Conservation (phyloP, 108 stramenopile genomes). For the Chaetoceros tenuissimus region DNA sequence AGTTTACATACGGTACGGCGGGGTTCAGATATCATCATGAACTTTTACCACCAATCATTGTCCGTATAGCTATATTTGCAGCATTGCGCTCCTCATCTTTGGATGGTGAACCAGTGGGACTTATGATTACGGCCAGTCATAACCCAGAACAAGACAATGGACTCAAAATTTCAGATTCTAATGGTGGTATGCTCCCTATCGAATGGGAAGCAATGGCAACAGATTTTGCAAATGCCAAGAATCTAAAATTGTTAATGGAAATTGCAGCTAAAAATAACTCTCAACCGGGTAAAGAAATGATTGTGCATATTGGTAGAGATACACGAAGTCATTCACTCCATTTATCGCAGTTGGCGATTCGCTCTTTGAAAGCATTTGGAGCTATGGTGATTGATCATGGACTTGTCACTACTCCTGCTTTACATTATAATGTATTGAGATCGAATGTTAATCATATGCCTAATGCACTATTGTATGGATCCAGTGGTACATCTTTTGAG, state of each 20-base stretch:
- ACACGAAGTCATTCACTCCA: conserved; percentile 76
- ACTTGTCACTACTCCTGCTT: conserved; percentile 85
- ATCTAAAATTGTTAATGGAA: conserved; percentile 18
- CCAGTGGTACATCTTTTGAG: conserved; percentile 11
- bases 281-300: background rate
- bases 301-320: conserved; percentile 78
- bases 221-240: conserved; percentile 46
- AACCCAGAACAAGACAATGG: conserved; percentile 93
- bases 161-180: conserved; percentile 89
- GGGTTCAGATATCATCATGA: conserved; percentile 65
- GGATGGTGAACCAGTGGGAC: conserved; percentile 51
- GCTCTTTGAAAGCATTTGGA: conserved; percentile 54
- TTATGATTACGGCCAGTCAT: conserved; percentile 98
- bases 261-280: conserved; percentile 10
- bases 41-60: conserved; percentile 48
- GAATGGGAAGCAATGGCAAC: conserved; percentile 71
- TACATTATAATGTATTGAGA: conserved; percentile 88
- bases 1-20: conserved; percentile 62
- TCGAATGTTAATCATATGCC: conserved; percentile 58
- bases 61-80: conserved; percentile 58
- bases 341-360: conserved; percentile 40
- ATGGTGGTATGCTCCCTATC: conserved; percentile 86
- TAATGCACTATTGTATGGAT: conserved; percentile 1
- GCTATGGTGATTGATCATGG: conserved; percentile 73
- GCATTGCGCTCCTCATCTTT: conserved; percentile 31